Evolutionary conservation across 148 eudicot genomes (phyloP), one percentile per base, ranked within the genome.

Genomic region (Heliamphora exappendiculata): DNA sequence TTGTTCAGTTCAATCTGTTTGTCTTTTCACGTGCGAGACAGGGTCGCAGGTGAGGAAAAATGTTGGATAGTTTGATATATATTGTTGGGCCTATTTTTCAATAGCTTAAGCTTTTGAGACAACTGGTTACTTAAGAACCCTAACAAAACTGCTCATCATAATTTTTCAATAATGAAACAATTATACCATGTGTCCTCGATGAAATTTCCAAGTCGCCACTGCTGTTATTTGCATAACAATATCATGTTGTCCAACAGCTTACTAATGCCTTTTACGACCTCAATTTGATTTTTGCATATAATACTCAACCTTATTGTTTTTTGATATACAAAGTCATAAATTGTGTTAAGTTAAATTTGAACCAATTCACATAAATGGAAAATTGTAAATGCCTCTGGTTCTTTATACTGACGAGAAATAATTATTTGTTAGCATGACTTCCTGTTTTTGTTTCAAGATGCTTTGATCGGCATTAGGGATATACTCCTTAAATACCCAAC

Each of bases 381-480:
- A 36, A 16, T n/a, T n/a, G n/a, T n/a, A n/a, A n/a, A n/a, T n/a
- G n/a, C n/a, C n/a, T n/a, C n/a, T n/a, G n/a, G n/a, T n/a, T 47
- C 14, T 59, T 34, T 34, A 41, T 68, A 14, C n/a, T 72, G 63
- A 65, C 19, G 36, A 19, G 60, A 28, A 8, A 51, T 57, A 39
- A 34, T 53, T 17, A 45, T 33, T 67, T 65, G 9, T 72, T 81
- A 57, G 67, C 73, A 77, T 75, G 37, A 20, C 17, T 7, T 51
- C 36, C 57, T 72, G 22, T 71, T 54, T 78, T 41, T 78, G 54
- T 75, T 78, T 76, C 68, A 88, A 94, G 98, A 92, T 84, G 97
- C 97, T 54, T 85, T 94, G 79, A 60, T 82, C 45, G 98, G 98
- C 81, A 87, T 94, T 47, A 88, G 82, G 79, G 97, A 92, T 78